Conservation (phyloP, 2,329 filamentous ascomycete genomes). For the Xylariales sp. region DNA sequence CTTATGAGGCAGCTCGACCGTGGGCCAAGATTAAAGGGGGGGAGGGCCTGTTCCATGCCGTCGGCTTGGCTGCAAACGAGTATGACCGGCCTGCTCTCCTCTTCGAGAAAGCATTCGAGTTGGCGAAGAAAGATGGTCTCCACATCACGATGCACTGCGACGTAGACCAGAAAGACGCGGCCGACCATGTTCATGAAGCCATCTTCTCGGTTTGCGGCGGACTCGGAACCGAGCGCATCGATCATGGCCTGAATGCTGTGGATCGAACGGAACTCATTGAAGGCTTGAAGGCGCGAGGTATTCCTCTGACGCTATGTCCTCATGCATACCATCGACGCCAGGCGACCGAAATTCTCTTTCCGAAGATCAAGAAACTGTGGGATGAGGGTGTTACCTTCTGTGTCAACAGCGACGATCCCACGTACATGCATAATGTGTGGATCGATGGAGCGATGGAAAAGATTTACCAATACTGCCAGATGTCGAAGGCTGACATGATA, state of each 20-base stretch:
- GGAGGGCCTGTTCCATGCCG: conserved; percentile 37
- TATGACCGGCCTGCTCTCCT: conserved; percentile 38
- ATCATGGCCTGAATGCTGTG: conserved; percentile 36
- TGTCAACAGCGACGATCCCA: conserved; percentile 44
- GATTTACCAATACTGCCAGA: conserved; percentile 33
- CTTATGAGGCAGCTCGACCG: conserved; percentile 32
- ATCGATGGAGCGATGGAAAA: conserved; percentile 42
- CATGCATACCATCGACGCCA: conserved; percentile 38
- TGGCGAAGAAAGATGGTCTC: conserved; percentile 34
- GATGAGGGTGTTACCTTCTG: conserved; percentile 41
- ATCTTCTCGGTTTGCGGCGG: conserved; percentile 26
- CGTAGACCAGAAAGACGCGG: conserved; percentile 43
- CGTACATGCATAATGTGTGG: conserved; percentile 47
- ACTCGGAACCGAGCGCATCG: conserved; percentile 32
- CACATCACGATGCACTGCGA: conserved; percentile 46
- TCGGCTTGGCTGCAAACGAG: conserved; percentile 44
- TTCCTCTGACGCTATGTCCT: conserved; percentile 38
- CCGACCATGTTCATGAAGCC: conserved; percentile 36
- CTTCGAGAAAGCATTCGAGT: conserved; percentile 35
- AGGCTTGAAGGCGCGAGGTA: conserved; percentile 24
- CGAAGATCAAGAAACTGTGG: conserved; percentile 37
- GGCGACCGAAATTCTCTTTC: conserved; percentile 36
- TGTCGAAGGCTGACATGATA: conserved; percentile 38
- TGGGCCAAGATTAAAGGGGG: conserved; percentile 28
- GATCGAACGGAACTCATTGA: conserved; percentile 28